These are phyloP conservation scores for Aspergillus sclerotioniger DNA, from an alignment of 495 filamentous ascomycete species.

Conservation along the genomic window DNA sequence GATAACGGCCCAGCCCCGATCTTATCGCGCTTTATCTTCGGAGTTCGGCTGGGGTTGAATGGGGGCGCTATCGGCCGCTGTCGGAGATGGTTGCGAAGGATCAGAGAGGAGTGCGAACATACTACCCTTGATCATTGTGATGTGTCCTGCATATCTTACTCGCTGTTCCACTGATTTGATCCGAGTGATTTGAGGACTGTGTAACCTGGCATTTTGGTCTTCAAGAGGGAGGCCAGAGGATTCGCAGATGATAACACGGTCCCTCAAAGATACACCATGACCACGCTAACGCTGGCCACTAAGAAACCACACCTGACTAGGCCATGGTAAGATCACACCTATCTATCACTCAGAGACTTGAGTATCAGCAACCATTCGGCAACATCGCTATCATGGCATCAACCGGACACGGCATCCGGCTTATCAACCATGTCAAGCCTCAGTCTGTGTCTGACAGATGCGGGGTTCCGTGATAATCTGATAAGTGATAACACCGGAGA, in stretches of 20 bases:
- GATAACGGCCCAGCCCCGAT: background rate
- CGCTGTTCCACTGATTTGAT: too few species aligned
- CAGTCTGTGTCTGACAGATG: background rate
- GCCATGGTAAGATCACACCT: too few species aligned
- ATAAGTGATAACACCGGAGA: background rate
- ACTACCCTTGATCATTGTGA: background rate
- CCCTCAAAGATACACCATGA: too few species aligned
- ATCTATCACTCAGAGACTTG: too few species aligned
- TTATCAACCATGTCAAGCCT: background rate
- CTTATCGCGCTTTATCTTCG: conserved; percentile 1
- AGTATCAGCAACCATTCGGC: background rate
- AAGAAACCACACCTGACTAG: too few species aligned
- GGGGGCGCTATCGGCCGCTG: background rate
- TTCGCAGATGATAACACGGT: too few species aligned
- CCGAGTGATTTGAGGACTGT: too few species aligned
- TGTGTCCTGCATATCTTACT: background rate
- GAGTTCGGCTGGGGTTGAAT: background rate
- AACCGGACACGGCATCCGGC: background rate
- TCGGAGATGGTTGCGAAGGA: background rate
- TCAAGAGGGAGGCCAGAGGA: too few species aligned
- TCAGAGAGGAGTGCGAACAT: background rate
- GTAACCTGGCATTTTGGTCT: too few species aligned
- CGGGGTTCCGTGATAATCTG: background rate
- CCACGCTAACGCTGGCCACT: too few species aligned
- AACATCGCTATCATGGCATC: background rate